Evolutionary conservation across 2,329 filamentous ascomycete species (phyloP), one percentile per base, ranked within the genome.

Genomic region (Lojkania enalia): DNA sequence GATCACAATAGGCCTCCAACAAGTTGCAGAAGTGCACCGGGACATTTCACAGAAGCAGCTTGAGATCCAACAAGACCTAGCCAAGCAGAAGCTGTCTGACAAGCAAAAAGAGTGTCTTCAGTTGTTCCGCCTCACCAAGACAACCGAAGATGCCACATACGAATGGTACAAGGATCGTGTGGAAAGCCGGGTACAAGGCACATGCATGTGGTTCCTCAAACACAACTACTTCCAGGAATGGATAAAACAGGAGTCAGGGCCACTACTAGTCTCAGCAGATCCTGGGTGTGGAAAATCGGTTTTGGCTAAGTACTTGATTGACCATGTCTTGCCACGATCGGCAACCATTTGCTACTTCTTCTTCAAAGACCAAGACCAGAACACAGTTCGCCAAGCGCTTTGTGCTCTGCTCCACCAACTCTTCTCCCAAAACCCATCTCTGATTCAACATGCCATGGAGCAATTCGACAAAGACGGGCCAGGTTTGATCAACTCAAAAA

Each of bases 231-330:
- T 58, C 40, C 43, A 49, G 15, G 47, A 46, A 27, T 58, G 53
- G 55, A 32, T 35, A 31, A 39, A 44, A 25, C 42, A 49, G 37
- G 51, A 47, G 1, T 51, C 49, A 21, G 53, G 55, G 6, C 51
- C 51, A 31, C 42, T 58, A 30, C 49, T 58, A 5, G 46, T 58
- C 39, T 25, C 53, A 27, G 53, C 55, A 44, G 53, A 58, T 20
- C 55, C 53, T 50, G 55, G 53, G 9, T 58, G 55, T 50, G 55
- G 55, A 19, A 58, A 58, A 31, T 57, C 53, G 30, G 53, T 57
- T 19, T 36, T 58, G 25, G 41, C 55, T 19, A 58, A 57, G 42
- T 50, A 53, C 35, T 42, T 57, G 6, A 44, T 58, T 23, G 44
- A 55, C 31, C 37, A 54, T 46, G 44, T 42, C 27, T 44, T 58